A percentile compares a stretch with the other conserved stretches of the same genome.
These are phyloP conservation scores for Chimonanthus salicifolius DNA, from an alignment of 164 flowering plant species.

Conservation along the genomic window DNA sequence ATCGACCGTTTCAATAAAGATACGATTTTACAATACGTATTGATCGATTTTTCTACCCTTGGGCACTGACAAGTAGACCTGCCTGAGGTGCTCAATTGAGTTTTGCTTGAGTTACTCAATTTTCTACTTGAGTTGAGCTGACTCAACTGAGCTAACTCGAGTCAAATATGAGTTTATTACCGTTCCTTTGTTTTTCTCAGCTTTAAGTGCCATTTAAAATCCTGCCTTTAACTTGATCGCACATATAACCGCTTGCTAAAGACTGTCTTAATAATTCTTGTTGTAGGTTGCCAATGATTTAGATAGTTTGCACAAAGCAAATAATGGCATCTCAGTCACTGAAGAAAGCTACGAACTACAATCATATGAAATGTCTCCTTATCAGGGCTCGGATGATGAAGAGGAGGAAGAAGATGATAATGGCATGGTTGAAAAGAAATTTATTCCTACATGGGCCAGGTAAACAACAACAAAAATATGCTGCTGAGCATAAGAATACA, in stretches of 20 bases:
- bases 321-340: conserved; percentile 6
- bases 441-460: conserved; percentile 90
- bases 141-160: background rate
- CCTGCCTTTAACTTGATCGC: background rate
- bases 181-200: background rate
- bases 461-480: conserved; percentile 16
- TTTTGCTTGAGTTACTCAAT: no score
- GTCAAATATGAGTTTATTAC: background rate
- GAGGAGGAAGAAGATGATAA: conserved; percentile 69
- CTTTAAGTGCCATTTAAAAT: no score
- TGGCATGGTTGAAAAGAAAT: conserved; percentile 39
- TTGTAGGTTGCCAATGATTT: conserved; percentile 27
- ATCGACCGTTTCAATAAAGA: no score
- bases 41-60: no score
- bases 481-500: background rate
- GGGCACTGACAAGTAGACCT: no score
- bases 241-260: background rate
- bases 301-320: conserved; percentile 12
- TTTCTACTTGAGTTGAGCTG: background rate
- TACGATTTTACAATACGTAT: no score
- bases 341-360: conserved; percentile 25
- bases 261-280: background rate
- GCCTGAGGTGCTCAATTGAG: no score
- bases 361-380: conserved; percentile 88
- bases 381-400: conserved; percentile 81